These are phyloP conservation scores for Gryganskiella cystojenkinii DNA, from an alignment of 192 early-diverging fungal species.

Conservation along the genomic window DNA sequence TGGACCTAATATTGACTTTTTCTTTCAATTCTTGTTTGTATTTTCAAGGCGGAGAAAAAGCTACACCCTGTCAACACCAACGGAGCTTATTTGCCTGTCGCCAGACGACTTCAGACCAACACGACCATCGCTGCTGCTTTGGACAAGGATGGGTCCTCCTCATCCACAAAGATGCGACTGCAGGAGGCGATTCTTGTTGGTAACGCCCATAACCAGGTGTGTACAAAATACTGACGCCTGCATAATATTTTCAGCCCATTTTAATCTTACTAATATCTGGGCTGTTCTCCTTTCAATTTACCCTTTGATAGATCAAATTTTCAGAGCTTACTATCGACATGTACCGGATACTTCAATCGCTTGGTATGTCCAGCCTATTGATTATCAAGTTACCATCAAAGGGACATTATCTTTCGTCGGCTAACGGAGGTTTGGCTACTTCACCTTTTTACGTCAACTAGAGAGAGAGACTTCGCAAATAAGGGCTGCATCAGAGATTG, in stretches of 20 bases:
- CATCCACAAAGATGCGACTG: slow-evolving; percentile 66
- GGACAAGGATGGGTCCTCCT: slow-evolving; percentile 67
- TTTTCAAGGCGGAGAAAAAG: slow-evolving; percentile 78
- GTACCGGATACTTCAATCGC: slow-evolving; percentile 94
- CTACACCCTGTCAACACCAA: slow-evolving; percentile 69
- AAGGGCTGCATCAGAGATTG: slow-evolving; percentile 6
- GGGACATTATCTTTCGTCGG: background rate
- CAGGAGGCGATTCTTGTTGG: slow-evolving; percentile 98
- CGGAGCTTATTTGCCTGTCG: slow-evolving; percentile 59
- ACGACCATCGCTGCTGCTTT: slow-evolving; percentile 46
- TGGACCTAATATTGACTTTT: background rate
- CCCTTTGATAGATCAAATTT: slow-evolving; percentile 81
- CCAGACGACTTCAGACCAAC: slow-evolving; percentile 64
- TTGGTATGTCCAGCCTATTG: slow-evolving; percentile 61
- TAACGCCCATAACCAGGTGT: slow-evolving; percentile 86
- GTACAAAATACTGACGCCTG: too few relatives aligned
- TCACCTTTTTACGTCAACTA: slow-evolving; percentile 17
- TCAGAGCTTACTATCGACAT: slow-evolving; percentile 97
- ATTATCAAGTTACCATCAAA: background rate
- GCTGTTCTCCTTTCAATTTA: background rate
- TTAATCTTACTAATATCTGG: background rate
- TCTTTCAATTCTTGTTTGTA: background rate
- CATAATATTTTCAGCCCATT: too few relatives aligned
- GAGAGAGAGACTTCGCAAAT: slow-evolving; percentile 67
- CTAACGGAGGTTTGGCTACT: too few relatives aligned